Evolutionary conservation across 805 yeast species (phyloP), one percentile per base, ranked within the genome.

Genomic region (Sugiyamaella marilandica): DNA sequence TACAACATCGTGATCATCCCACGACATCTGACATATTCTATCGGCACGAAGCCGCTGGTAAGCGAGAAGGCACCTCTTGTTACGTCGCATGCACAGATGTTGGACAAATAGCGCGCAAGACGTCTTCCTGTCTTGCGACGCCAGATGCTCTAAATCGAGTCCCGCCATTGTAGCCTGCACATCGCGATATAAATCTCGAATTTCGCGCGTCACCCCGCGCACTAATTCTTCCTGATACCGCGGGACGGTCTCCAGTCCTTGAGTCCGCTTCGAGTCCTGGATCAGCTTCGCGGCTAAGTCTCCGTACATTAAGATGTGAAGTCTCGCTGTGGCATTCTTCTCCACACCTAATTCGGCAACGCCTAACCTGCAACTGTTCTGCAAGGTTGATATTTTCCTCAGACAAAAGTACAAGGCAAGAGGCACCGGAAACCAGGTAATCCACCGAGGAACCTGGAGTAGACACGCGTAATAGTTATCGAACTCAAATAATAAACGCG

Each of bases 1-100:
- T 55, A 54, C 53, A 35, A 65, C 53, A 31, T 60, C 66, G 48
- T 59, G 58, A 60, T 54, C 73, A 60, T 80, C 77, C 97, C 97
- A 91, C 1, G 81, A 80, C 59, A 83, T 66, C 51, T 80, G 81
- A 53, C 77, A 87, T 41, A 94, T 68, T 53, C 82, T 78, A 44
- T 78, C 79, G 2, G 92, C 81, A 50, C 99, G 73, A 33, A 81
- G 75, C 55, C 77, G 75, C 64, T 91, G 87, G 64, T 94, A 90
- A 0, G 96, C 97, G 49, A 94, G 65, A 35, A 94, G 65, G 66
- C 97, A 89, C 49, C 99, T 72, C 66, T 94, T 95, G 71, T 95
- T 91, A 48, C 98, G 72, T 55, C 94, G 77, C 83, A 90, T 82
- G 43, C 89, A 82, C 26, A 91, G 69, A 57, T 83, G 84, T 5